phyloP scores from a whole-genome alignment of 495 filamentous ascomycete species.

The Lasiosphaeria hispida region DNA sequence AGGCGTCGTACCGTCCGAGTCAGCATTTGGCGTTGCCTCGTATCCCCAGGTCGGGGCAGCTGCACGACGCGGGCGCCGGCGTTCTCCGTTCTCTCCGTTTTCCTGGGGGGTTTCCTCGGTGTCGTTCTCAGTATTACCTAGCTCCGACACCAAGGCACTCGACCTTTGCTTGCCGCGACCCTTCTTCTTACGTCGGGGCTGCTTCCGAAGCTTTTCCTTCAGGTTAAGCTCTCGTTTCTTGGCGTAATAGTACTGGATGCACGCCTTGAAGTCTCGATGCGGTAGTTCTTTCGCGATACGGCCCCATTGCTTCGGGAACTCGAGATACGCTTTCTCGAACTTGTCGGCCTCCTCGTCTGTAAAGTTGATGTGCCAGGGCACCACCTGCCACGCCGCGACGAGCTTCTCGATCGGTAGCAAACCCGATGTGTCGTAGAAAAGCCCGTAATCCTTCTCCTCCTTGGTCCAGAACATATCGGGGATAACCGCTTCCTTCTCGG shows the following conservation, averaged over 20 bases:
- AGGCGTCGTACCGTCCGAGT: conserved; percentile 55
- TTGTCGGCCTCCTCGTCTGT: conserved; percentile 70
- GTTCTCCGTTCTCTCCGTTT: conserved; percentile 49
- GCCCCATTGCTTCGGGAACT: conserved; percentile 87
- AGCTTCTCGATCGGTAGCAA: conserved; percentile 63
- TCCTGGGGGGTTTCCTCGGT: conserved; percentile 49
- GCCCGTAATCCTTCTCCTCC: conserved; percentile 45
- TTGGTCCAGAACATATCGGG: conserved; percentile 68
- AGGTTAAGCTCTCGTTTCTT: conserved; percentile 86
- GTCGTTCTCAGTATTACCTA: conserved; percentile 60
- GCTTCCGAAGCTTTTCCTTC: conserved; percentile 76
- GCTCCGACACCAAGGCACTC: conserved; percentile 71
- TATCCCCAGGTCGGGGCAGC: conserved; percentile 52
- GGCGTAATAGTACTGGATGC: conserved; percentile 93
- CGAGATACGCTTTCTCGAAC: conserved; percentile 77
- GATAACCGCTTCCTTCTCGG: conserved; percentile 79
- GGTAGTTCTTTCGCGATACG: conserved; percentile 75
- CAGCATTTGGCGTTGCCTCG: conserved; percentile 46
- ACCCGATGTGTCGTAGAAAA: conserved; percentile 74
- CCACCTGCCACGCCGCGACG: conserved; percentile 67
- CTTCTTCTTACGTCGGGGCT: conserved; percentile 61
- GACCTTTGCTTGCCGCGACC: conserved; percentile 64
- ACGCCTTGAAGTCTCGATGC: conserved; percentile 74
- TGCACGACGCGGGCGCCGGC: conserved; percentile 51
- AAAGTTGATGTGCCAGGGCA: conserved; percentile 80